Base-by-base conservation (phyloP, 768 basidiomycete genomes). In the Boletellus ananiceps region DNA sequence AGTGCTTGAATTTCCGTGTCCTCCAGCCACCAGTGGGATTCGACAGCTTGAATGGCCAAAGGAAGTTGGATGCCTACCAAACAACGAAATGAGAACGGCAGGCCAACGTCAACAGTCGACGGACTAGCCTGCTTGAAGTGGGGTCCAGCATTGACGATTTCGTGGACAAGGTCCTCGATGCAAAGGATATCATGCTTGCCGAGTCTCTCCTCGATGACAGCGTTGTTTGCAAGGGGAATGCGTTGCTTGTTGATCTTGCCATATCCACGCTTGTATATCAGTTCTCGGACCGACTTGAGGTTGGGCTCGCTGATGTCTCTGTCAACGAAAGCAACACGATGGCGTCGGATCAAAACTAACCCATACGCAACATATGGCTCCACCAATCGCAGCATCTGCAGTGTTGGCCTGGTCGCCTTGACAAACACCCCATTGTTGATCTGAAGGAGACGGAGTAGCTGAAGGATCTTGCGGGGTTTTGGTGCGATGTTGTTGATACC, bases 401-500 rank as follows among this genome's bases (percentile, higher is more conserved):
- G 83, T 42, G 94, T 97, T 27, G 96, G 93, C 71, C 81, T 89
- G 62, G 93, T 97, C 47, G 90, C 94, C 74, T 95, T 94, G 69
- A 99, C 82, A 68, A 99, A 99, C 40, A 99, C 86, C 71, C 95
- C 96, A 67, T 93, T 98, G 84, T 99, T 98, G 80, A 99, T 99
- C 71, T 98, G 96, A 62, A 96, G 87, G 55, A 99, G 84, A 62
- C 96, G 93, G 68, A 99, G 88, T 56, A 99, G 85, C 69, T 99
- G 96, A 63, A 99, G 74, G 68, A 99, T 97, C 81, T 99, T 99
- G 69, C 93, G 88, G 65, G 96, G 96, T 76, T 99, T 99, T 52
- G 96, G 96, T 48, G 96, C 93, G 67, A 99, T 96, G 70, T 98
- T 92, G 72, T 97, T 98, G 79, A 99, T 93, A 95, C 96, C 95